Evolutionary conservation across 2,329 filamentous ascomycete genomes (phyloP).

Genomic region (Colletotrichum sp.): DNA sequence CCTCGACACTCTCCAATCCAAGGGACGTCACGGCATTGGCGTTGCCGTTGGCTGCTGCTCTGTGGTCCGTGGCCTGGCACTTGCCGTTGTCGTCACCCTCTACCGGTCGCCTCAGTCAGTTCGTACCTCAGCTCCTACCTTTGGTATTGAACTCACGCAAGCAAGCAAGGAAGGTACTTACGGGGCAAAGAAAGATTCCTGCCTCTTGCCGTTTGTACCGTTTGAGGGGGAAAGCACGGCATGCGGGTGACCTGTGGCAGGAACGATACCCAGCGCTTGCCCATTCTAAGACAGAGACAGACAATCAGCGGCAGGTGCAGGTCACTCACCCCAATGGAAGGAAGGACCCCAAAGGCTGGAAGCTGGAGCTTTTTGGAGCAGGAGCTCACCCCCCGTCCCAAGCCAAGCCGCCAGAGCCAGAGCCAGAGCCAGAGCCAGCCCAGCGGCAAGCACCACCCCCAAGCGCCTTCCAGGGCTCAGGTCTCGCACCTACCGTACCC

Average conservation of each 20-base stretch:
- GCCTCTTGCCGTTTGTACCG: not conserved
- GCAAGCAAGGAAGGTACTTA: not conserved
- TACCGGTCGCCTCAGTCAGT: not conserved
- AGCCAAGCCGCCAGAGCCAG: not conserved
- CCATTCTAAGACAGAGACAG: not conserved
- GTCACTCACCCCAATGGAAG: not conserved
- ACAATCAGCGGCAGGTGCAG: not conserved
- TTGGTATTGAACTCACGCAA: not conserved
- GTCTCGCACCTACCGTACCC: not conserved
- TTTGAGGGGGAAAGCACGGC: not conserved
- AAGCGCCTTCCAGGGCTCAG: not conserved
- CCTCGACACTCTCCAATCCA: not conserved
- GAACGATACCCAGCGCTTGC: not conserved
- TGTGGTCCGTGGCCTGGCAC: not conserved
- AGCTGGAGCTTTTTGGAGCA: not conserved
- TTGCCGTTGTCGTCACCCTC: not conserved
- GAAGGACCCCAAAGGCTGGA: not conserved
- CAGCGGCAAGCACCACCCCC: not conserved
- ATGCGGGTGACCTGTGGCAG: not conserved
- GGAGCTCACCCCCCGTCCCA: not conserved
- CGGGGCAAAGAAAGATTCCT: not conserved
- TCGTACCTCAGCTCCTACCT: not conserved
- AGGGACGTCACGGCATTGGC: slow-evolving; percentile 1
- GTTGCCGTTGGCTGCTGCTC: not conserved
- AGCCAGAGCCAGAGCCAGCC: not conserved